phyloP scores from a whole-genome alignment of 2,329 filamentous ascomycete species.

The Fusarium falciforme region DNA sequence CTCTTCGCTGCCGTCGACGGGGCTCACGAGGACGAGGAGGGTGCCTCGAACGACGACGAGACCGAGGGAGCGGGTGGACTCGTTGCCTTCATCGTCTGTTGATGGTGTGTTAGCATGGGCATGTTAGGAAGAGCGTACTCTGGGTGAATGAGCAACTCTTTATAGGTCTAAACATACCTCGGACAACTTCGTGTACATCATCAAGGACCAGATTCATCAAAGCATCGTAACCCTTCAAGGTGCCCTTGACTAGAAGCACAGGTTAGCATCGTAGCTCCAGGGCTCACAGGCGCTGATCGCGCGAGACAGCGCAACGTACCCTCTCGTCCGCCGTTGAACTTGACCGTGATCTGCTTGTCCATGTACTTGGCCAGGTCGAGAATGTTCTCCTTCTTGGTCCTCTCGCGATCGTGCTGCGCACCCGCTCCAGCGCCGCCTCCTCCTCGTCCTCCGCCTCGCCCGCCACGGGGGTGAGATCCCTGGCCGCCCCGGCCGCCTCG shows the following conservation, averaged over 20 bases:
- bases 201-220: slow-evolving; percentile 98
- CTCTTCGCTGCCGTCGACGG: slow-evolving; percentile 93
- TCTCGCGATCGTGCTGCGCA: slow-evolving; percentile 67
- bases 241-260: slow-evolving; percentile 76
- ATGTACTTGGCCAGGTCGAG: slow-evolving; percentile 95
- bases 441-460: slow-evolving; percentile 60
- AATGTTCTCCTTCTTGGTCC: slow-evolving; percentile 98
- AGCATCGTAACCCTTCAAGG: slow-evolving; percentile 94
- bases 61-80: slow-evolving; percentile 82
- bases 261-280: slow-evolving; percentile 16
- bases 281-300: neutral
- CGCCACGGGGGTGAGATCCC: slow-evolving; percentile 55
- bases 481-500: slow-evolving; percentile 59
- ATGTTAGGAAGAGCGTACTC: neutral
- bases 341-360: slow-evolving; percentile 95
- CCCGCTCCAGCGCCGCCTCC: slow-evolving; percentile 58
- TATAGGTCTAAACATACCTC: slow-evolving; percentile 68
- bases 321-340: slow-evolving; percentile 95
- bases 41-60: slow-evolving; percentile 93
- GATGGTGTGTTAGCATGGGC: slow-evolving; percentile 5
- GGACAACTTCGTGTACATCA: slow-evolving; percentile 89
- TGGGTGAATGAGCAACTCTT: neutral
- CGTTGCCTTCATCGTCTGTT: slow-evolving; percentile 91
- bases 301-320: slow-evolving; percentile 60
- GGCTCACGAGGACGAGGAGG: slow-evolving; percentile 90